These are phyloP conservation scores for Tuber borchii DNA, from an alignment of 495 filamentous ascomycete species.

Conservation along the genomic window DNA sequence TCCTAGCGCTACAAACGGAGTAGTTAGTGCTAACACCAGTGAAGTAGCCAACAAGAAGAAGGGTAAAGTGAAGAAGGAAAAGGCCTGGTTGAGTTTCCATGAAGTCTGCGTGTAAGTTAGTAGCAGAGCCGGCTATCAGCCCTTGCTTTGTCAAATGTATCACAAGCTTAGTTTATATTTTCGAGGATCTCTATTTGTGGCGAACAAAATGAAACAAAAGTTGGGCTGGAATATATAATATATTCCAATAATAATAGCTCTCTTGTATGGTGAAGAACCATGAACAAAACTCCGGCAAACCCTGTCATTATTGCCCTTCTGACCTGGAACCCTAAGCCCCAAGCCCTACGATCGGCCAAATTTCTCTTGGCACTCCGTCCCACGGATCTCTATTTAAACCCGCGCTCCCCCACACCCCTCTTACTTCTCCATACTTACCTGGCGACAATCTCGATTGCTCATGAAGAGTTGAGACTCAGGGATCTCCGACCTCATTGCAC, in stretches of 20 bases:
- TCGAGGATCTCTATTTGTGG: not conserved
- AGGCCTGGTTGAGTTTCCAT: conserved; percentile 33
- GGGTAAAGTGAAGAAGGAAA: conserved; percentile 28
- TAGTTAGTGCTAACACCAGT: not conserved
- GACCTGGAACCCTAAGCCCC: conserved; percentile 13
- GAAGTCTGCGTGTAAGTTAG: conserved; percentile 28
- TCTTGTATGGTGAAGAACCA: not conserved
- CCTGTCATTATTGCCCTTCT: not conserved
- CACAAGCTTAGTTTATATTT: not conserved
- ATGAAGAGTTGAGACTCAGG: conserved; percentile 15
- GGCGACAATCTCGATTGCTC: conserved; percentile 29
- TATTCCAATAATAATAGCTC: not conserved
- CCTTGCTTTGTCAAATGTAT: not conserved
- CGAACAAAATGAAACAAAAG: not conserved
- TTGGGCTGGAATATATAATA: not conserved
- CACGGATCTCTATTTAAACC: conserved; percentile 6
- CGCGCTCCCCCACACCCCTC: conserved; percentile 5
- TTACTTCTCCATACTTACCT: conserved; percentile 33
- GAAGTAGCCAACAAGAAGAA: conserved; percentile 21
- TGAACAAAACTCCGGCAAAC: not conserved
- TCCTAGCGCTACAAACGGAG: not conserved
- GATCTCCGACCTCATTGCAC: conserved; percentile 31
- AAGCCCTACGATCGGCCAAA: conserved; percentile 21
- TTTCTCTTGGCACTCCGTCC: conserved; percentile 15
- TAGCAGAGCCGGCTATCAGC: not conserved